Base-by-base conservation (phyloP, 805 yeast species). In the Tetrapisispora namnaoensis region DNA sequence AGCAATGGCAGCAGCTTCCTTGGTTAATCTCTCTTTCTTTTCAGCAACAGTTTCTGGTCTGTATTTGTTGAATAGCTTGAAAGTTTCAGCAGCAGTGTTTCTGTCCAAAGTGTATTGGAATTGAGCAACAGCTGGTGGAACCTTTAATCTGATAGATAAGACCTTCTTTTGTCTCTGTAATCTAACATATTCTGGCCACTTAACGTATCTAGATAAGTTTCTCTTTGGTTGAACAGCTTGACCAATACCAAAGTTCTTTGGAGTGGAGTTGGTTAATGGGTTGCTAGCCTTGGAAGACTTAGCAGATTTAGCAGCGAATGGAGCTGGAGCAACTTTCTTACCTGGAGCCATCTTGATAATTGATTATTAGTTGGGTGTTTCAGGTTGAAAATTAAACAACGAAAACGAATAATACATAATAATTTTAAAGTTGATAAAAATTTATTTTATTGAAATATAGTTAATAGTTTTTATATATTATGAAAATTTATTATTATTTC, bases 161-260 rank as follows among this genome's bases (percentile, higher is more conserved):
- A 91, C 85, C 83, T 91, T 91, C 85, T 84, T 93, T 78, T 93
- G 98, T 82, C 99, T 90, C 80, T 91, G 99, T 65, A 93, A 79
- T 78, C 95, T 87, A 63, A 91, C 95, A 73, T 91, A 89, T 76
- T 85, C 93, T 71, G 99, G 99, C 99, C 99, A 93, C 77, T 86
- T 93, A 70, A 91, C 98, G 73, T 86, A 90, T 76, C 98, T 89
- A 55, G 95, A 78, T 70, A 93, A 82, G 83, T 93, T 87, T 77
- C 91, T 83, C 80, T 84, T 88, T 73, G 89, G 95, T 77, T 91
- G 98, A 65, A 91, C 67, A 60, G 83, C 77, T 79, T 93, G 98
- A 68, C 99, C 99, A 67, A 93, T 84, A 76, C 98, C 98, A 69
- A 83, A 91, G 78, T 81, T 83, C 78, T 83, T 84, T 73, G 96